Evolutionary conservation across 257 asterid genomes (phyloP).

Genomic region (Scutellaria galericulata): DNA sequence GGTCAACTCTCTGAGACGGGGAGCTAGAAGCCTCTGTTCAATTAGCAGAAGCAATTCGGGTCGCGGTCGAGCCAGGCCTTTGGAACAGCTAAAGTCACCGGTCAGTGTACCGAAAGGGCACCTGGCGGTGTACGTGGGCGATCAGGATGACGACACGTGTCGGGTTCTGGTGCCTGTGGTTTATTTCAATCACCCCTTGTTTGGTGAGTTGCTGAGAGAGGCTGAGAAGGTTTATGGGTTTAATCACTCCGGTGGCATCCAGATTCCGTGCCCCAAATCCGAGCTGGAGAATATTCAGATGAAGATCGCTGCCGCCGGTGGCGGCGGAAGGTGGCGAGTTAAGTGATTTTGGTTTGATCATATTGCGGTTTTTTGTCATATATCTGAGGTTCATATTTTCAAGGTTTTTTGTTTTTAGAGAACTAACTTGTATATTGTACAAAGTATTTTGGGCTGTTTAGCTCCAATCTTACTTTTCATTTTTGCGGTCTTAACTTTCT

Average conservation of each 20-base stretch:
- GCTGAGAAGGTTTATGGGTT: constrained; percentile 64
- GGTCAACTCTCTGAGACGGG: constrained; percentile 16
- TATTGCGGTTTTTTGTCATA: too few relatives aligned
- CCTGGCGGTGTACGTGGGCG: constrained; percentile 72
- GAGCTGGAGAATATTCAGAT: constrained; percentile 58
- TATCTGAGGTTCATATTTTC: too few relatives aligned
- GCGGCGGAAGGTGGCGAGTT: constrained; percentile 35
- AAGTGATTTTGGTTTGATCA: too few relatives aligned
- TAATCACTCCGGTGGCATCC: constrained; percentile 67
- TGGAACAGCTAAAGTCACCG: not conserved
- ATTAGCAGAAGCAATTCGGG: not conserved
- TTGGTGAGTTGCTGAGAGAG: constrained; percentile 55
- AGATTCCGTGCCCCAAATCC: constrained; percentile 69
- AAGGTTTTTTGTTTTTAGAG: too few relatives aligned
- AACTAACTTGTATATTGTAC: too few relatives aligned
- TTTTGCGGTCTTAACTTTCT: too few relatives aligned
- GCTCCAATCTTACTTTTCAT: too few relatives aligned
- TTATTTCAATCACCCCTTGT: constrained; percentile 67
- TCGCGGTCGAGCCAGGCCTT: too few relatives aligned
- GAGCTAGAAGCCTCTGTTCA: constrained; percentile 35
- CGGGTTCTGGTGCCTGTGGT: constrained; percentile 73
- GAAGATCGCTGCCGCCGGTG: constrained; percentile 60
- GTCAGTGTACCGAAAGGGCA: constrained; percentile 49
- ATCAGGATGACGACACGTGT: constrained; percentile 50
- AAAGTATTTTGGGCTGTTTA: too few relatives aligned